Evolutionary conservation across 768 basidiomycete species (phyloP).

Genomic region (Lanmaoa pseudosensibilis): DNA sequence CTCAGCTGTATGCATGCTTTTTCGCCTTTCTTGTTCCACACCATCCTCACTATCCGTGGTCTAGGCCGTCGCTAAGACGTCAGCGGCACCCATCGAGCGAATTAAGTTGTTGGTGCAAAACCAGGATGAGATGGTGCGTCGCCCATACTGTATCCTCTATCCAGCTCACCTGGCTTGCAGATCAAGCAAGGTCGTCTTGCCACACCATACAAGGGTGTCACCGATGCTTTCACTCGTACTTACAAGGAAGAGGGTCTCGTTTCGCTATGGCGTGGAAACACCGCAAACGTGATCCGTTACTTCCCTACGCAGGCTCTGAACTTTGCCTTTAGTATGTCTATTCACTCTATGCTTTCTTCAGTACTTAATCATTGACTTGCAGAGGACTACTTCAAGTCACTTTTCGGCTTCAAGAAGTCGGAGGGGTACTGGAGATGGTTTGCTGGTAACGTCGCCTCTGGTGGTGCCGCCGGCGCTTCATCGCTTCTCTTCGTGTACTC

Average conservation of each 20-base stretch:
- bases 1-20: slow-evolving; percentile 63
- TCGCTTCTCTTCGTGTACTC: slow-evolving; percentile 99
- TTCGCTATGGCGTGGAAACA: slow-evolving; percentile 99
- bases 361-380: slow-evolving; percentile 8
- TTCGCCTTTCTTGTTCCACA: not conserved
- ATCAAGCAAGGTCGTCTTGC: slow-evolving; percentile 99
- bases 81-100: slow-evolving; percentile 99
- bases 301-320: slow-evolving; percentile 99
- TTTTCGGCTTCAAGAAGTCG: slow-evolving; percentile 97
- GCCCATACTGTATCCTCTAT: not conserved
- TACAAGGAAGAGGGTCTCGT: slow-evolving; percentile 94
- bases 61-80: slow-evolving; percentile 97
- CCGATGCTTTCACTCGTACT: slow-evolving; percentile 89
- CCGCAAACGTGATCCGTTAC: slow-evolving; percentile 99
- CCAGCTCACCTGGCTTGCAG: slow-evolving; percentile 39
- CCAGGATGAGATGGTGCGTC: slow-evolving; percentile 98
- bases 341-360: not conserved
- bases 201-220: slow-evolving; percentile 93
- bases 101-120: slow-evolving; percentile 98
- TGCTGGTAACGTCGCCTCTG: slow-evolving; percentile 94
- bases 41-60: slow-evolving; percentile 24
- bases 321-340: slow-evolving; percentile 95
- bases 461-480: slow-evolving; percentile 99
- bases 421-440: slow-evolving; percentile 99
- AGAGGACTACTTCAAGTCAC: slow-evolving; percentile 98